A percentile compares a stretch with the other conserved stretches of the same genome.
Evolutionary conservation across 73 alveolate genomes (phyloP).

Genomic region (Paraurostyla sp.): DNA sequence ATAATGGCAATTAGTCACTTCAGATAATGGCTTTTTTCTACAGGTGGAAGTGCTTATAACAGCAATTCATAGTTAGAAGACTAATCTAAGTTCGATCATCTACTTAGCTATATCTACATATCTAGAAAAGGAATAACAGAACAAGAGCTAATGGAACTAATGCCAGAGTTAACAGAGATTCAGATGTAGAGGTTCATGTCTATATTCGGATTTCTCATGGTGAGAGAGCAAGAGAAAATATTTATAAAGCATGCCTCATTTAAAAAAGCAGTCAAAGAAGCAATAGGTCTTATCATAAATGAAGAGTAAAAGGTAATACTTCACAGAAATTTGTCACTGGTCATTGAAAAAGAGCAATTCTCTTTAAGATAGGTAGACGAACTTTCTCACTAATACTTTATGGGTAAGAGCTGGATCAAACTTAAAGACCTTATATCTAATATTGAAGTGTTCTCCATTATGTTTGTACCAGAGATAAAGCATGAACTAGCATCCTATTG

Average conservation of each 20-base stretch:
- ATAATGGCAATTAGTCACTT: slow-evolving; percentile 25
- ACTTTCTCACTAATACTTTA: slow-evolving; percentile 52
- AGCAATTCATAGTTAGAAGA: too few relatives aligned
- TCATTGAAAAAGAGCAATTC: slow-evolving; percentile 64
- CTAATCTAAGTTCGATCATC: not conserved
- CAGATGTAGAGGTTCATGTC: slow-evolving; percentile 4
- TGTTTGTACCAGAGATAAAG: slow-evolving; percentile 78
- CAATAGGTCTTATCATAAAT: not conserved
- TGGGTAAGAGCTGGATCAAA: slow-evolving; percentile 66
- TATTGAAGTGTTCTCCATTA: slow-evolving; percentile 73
- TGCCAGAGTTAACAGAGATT: slow-evolving; percentile 4
- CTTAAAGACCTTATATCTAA: slow-evolving; percentile 70
- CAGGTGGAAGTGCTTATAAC: too few relatives aligned
- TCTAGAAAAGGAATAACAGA: slow-evolving; percentile 53
- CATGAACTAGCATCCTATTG: slow-evolving; percentile 81
- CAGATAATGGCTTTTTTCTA: not conserved
- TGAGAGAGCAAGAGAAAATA: not conserved
- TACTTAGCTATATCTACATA: not conserved
- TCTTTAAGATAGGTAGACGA: slow-evolving; percentile 70
- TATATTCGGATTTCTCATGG: slow-evolving; percentile 33
- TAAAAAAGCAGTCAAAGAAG: slow-evolving; percentile 44
- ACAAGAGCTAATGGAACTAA: slow-evolving; percentile 23
- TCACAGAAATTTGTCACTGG: slow-evolving; percentile 11
- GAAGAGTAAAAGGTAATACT: slow-evolving; percentile 23
- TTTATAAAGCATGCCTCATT: slow-evolving; percentile 39